Evolutionary conservation across 2,329 filamentous ascomycete species (phyloP).

Genomic region (Alternaria angustiovoidea): DNA sequence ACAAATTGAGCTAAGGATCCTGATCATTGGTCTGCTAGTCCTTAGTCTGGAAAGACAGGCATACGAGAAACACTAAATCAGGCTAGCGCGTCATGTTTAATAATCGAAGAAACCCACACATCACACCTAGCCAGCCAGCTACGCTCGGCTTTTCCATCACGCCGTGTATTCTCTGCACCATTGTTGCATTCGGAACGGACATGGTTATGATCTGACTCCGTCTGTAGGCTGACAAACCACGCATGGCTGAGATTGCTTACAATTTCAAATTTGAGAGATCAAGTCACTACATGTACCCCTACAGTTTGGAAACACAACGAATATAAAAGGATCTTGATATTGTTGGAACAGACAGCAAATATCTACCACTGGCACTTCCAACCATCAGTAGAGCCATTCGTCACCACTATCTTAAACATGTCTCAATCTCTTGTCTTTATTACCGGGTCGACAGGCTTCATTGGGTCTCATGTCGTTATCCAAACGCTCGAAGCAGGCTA

Average conservation of each 20-base stretch:
- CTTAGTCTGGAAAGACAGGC: not conserved
- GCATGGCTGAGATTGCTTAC: not conserved
- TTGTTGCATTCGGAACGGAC: not conserved
- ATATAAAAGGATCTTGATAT: not conserved
- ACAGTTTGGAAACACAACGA: not conserved
- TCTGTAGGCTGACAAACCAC: too few relatives aligned
- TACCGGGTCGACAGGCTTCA: constrained; percentile 40
- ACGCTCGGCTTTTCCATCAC: too few relatives aligned
- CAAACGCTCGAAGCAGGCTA: constrained; percentile 35
- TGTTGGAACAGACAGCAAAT: too few relatives aligned
- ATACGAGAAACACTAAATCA: not conserved
- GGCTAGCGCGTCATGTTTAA: not conserved
- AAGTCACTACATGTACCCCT: too few relatives aligned
- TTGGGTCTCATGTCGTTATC: constrained; percentile 33
- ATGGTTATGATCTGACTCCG: not conserved
- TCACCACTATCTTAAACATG: not conserved
- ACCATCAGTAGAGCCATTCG: not conserved
- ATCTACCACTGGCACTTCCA: not conserved
- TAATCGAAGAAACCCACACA: not conserved
- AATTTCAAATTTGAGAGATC: not conserved
- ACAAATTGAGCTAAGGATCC: not conserved
- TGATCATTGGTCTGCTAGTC: not conserved
- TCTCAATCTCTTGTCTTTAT: constrained; percentile 35
- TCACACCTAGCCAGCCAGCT: too few relatives aligned
- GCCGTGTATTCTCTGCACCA: too few relatives aligned